These are phyloP conservation scores for Didymellaceae sp. DNA, from an alignment of 2,329 filamentous ascomycete genomes.

Conservation along the genomic window DNA sequence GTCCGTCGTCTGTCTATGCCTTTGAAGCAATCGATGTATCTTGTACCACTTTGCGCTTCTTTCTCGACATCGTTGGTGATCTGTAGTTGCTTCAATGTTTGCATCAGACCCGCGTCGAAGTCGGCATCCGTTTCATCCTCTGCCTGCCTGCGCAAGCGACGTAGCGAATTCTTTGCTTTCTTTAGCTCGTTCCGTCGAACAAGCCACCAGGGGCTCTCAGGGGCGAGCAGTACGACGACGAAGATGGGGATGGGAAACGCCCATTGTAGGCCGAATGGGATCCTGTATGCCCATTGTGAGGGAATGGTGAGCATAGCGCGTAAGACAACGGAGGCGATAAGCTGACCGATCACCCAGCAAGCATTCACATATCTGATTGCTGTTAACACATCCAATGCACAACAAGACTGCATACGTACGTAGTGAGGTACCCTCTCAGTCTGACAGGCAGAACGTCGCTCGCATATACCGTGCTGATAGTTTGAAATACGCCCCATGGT, in stretches of 20 bases:
- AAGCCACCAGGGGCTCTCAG: constrained; percentile 76
- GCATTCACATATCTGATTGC: constrained; percentile 36
- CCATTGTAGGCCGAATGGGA: constrained; percentile 67
- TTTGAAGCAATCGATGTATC: constrained; percentile 81
- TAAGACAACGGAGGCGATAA: constrained; percentile 72
- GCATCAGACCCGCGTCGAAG: constrained; percentile 3
- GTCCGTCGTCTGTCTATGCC: constrained; percentile 79
- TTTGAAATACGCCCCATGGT: constrained; percentile 51
- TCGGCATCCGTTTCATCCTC: constrained; percentile 14
- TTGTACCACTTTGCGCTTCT: constrained; percentile 67
- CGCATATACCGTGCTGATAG: constrained; percentile 52
- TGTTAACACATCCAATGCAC: not conserved
- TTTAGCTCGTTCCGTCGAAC: constrained; percentile 66
- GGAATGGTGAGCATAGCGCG: constrained; percentile 65
- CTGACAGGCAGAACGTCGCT: constrained; percentile 70
- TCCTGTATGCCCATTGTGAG: constrained; percentile 68
- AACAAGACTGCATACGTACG: constrained; percentile 54
- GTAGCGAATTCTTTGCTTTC: constrained; percentile 60
- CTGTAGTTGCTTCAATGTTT: constrained; percentile 67
- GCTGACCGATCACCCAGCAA: constrained; percentile 59
- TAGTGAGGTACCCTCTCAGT: constrained; percentile 61
- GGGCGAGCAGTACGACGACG: constrained; percentile 68
- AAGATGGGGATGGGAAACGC: constrained; percentile 63
- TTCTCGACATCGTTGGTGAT: constrained; percentile 81
- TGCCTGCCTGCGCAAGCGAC: constrained; percentile 18